Evolutionary conservation across 306 rosid genomes (phyloP), one percentile per base, ranked within the genome.

Genomic region (Biancaea sappan): DNA sequence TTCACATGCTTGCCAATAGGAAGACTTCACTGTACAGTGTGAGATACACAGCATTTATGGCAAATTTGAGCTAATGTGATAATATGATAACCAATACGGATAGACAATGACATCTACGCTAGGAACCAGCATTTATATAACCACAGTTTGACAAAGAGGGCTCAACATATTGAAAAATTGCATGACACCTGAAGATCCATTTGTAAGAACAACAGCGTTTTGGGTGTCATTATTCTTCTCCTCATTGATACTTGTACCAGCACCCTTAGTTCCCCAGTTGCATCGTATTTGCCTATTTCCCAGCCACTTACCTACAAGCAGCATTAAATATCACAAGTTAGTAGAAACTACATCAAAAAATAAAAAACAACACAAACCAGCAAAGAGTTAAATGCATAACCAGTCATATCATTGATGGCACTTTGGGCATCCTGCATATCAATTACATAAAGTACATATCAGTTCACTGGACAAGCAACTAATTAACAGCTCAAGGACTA

Each of bases 231-330:
- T 81, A 77, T 44, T 83, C 68, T 51, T 83, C 64, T 86, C 90
- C 62, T 86, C 90, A 66, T 4, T 84, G 43, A 85, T 56, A 77
- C 83, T 84, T 21, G 62, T 51, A 78, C 84, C 78, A 79, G 86
- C 84, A 43, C 90, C 88, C 80, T 86, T 86, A 29, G 90, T 81
- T 58, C 88, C 90, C 90, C 90, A 83, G 69, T 86, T 86, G 84
- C 88, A 86, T 52, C 90, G 65, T 78, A 86, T 86, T 77, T 86
- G 88, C 77, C 90, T 86, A 76, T 84, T 86, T 51, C 90, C 90
- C 66, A 86, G 84, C 90, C 90, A 86, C 79, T 86, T 86, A 59
- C 88, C 90, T 86, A 21, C 53, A 72, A 21, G 56, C 69, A 61
- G 16, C 68, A 72, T 34, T 53, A 66, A 81, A 74, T 25, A 53